A percentile compares a stretch with the other conserved stretches of the same genome.
Conservation (phyloP, 495 filamentous ascomycete genomes). For the Penicillium verhagenii region DNA sequence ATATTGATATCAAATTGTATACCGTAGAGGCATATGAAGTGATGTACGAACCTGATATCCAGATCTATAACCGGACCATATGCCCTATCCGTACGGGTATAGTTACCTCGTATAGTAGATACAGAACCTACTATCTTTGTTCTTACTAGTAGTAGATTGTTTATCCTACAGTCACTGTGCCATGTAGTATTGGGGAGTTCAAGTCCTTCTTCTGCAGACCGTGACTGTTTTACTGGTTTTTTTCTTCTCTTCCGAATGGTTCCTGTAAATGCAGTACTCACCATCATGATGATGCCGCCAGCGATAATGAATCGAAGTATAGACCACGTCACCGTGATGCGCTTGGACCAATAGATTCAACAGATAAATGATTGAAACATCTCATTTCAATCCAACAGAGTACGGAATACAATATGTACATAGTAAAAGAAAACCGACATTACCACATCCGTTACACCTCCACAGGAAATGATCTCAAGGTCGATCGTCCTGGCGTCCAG, state of each 20-base stretch:
- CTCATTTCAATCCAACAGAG: not conserved
- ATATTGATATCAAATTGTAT: not conserved
- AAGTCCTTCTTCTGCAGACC: too few species aligned
- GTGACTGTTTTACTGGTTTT: too few species aligned
- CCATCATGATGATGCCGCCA: slow-evolving; percentile 17
- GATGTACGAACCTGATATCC: not conserved
- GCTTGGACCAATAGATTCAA: not conserved
- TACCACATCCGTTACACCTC: not conserved
- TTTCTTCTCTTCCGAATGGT: not conserved
- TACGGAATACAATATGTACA: not conserved
- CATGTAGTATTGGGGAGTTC: not conserved
- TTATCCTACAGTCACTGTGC: not conserved
- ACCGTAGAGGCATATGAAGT: not conserved
- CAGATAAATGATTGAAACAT: not conserved
- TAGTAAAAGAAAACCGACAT: not conserved
- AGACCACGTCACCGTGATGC: slow-evolving; percentile 13
- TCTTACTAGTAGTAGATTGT: not conserved
- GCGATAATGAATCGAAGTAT: slow-evolving; percentile 3
- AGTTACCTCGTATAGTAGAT: not conserved
- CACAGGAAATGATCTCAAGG: slow-evolving; percentile 25
- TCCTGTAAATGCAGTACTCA: not conserved
- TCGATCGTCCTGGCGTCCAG: slow-evolving; percentile 25
- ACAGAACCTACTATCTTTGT: not conserved
- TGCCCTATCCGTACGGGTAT: not conserved
- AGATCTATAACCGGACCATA: not conserved